These are phyloP conservation scores for Rhododendron vialii DNA, from an alignment of 148 eudicot species.

Conservation along the genomic window DNA sequence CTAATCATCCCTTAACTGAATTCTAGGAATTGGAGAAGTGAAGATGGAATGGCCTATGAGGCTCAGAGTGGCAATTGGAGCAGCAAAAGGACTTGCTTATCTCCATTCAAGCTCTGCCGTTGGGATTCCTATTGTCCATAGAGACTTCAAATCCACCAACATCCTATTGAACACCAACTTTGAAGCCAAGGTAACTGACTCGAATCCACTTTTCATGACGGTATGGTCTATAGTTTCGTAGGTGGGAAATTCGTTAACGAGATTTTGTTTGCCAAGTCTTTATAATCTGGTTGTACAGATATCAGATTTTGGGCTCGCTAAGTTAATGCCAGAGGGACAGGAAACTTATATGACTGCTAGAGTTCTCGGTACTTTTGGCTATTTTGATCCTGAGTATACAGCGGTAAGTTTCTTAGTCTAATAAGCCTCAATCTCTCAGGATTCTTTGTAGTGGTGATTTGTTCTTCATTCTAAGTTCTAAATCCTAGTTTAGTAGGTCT, in stretches of 20 bases:
- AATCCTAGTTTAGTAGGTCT: neutral
- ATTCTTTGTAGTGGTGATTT: neutral
- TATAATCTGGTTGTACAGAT: constrained; percentile 34
- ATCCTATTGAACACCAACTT: constrained; percentile 65
- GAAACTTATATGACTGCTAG: constrained; percentile 72
- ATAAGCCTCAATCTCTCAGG: neutral
- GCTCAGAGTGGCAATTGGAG: constrained; percentile 92
- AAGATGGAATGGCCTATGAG: constrained; percentile 90
- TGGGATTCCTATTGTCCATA: constrained; percentile 88
- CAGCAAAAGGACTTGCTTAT: constrained; percentile 92
- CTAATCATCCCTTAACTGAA: constrained; percentile 2
- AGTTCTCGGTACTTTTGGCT: constrained; percentile 91
- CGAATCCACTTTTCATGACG: neutral
- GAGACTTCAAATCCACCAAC: constrained; percentile 99
- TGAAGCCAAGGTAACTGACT: constrained; percentile 69
- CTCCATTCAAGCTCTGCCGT: constrained; percentile 89
- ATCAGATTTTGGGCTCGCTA: constrained; percentile 97
- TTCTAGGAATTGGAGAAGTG: constrained; percentile 46
- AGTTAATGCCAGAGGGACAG: constrained; percentile 91
- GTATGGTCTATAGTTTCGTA: neutral
- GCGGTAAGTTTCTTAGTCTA: constrained; percentile 42
- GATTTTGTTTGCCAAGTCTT: neutral
- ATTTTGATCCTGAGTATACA: constrained; percentile 90
- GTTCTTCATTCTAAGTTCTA: neutral
- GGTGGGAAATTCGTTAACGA: neutral